phyloP scores from a whole-genome alignment of 495 filamentous ascomycete species.

The Hyaloscypha hepaticicola region DNA sequence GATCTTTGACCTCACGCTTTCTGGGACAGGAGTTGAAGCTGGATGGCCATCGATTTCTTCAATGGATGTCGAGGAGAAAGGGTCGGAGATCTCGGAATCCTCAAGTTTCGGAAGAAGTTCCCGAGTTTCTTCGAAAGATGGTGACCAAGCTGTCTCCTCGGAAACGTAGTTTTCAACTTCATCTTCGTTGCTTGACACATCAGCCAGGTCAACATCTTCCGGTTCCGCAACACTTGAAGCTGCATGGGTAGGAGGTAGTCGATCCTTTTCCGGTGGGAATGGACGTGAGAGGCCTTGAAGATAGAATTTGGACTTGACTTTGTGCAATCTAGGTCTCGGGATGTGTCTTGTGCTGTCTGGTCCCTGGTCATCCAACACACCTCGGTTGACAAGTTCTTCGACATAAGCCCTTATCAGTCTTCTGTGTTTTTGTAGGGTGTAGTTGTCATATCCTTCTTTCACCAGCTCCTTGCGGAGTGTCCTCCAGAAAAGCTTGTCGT shows the following conservation, averaged over 20 bases:
- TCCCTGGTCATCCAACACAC: conserved; percentile 20
- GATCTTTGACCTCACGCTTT: not conserved
- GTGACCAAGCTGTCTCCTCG: not conserved
- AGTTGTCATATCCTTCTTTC: conserved; percentile 11
- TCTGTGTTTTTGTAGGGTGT: conserved; percentile 13
- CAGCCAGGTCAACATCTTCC: not conserved
- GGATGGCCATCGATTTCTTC: not conserved
- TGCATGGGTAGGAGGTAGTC: not conserved
- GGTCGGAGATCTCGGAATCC: not conserved
- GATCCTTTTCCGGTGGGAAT: not conserved
- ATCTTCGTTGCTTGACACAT: not conserved
- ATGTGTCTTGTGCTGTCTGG: not conserved
- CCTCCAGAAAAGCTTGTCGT: conserved; percentile 19
- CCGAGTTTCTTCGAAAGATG: not conserved
- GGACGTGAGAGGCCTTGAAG: not conserved
- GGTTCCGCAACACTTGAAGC: not conserved
- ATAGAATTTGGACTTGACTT: not conserved
- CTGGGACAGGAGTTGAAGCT: not conserved
- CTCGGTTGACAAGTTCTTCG: conserved; percentile 13
- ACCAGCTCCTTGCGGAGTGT: conserved; percentile 16
- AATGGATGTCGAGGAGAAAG: not conserved
- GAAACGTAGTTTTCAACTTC: not conserved
- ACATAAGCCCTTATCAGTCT: conserved; percentile 22
- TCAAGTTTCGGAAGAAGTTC: not conserved
- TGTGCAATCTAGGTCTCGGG: not conserved